Percentiles rank a stretch among this genome's conserved stretches.
Evolutionary conservation across 768 basidiomycete genomes (phyloP).

Genomic region (Russula ochroleuca): DNA sequence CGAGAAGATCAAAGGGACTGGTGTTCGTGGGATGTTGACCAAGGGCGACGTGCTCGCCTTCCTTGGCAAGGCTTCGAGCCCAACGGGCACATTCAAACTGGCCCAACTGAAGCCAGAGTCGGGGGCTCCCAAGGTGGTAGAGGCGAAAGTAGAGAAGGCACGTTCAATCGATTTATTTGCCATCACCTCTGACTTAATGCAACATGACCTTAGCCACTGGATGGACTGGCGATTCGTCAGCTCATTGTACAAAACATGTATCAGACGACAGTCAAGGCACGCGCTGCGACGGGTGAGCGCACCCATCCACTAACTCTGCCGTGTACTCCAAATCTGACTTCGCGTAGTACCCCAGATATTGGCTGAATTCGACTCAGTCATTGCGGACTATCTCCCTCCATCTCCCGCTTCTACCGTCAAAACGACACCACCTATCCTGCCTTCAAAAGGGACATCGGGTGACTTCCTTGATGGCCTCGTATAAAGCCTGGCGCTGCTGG

Average conservation of each 20-base stretch:
- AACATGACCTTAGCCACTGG: constrained; percentile 42
- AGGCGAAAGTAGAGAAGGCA: constrained; percentile 38
- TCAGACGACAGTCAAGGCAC: constrained; percentile 49
- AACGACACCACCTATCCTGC: constrained; percentile 20
- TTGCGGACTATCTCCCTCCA: constrained; percentile 65
- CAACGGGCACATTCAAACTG: constrained; percentile 69
- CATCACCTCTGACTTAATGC: background rate
- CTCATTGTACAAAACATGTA: constrained; percentile 61
- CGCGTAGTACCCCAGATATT: constrained; percentile 40
- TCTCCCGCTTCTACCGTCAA: constrained; percentile 25
- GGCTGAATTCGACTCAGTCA: constrained; percentile 64
- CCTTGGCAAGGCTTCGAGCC: constrained; percentile 77
- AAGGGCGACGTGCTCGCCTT: constrained; percentile 91
- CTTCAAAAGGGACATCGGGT: constrained; percentile 24
- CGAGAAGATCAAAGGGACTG: constrained; percentile 78
- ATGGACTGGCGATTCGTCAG: constrained; percentile 60
- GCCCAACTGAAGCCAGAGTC: constrained; percentile 25
- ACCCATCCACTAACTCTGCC: background rate
- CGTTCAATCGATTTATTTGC: background rate
- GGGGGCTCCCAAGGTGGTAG: constrained; percentile 33
- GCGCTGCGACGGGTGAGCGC: constrained; percentile 41
- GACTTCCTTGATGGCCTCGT: constrained; percentile 28
- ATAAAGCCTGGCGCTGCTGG: constrained; percentile 5
- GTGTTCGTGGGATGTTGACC: constrained; percentile 88
- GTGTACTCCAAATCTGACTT: constrained; percentile 9